Evolutionary conservation across 2,329 filamentous ascomycete species (phyloP), one percentile per base, ranked within the genome.

Genomic region (Venturia carpophila): DNA sequence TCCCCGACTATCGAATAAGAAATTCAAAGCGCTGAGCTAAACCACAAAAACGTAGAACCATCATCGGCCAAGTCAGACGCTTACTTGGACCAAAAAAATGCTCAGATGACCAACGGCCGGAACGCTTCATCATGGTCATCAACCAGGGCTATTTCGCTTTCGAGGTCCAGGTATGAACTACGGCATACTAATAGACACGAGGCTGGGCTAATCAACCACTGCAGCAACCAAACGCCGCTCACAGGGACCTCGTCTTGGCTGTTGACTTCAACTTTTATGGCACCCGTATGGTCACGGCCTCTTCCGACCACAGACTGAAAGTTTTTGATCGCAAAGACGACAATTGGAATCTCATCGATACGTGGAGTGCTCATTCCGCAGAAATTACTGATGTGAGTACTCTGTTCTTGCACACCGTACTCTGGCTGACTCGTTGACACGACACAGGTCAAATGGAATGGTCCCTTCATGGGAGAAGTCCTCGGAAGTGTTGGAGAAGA

Each of bases 191-290:
- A 6, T 37, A 41, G 10, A 34, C 41, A 13, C 41, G n/a, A 41
- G 34, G 7, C n/a, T 13, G 11, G 24, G 43, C 43, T 55, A 11
- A 47, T 39, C 24, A 27, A 84, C 87, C 67, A 11, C 52, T 6
- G 37, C 15, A 58, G 52, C 87, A 39, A n/a, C 30, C 52, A 10
- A 37, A 37, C 19, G 27, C 91, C 74, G 87, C 87, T 70, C 89
- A 92, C 76, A 84, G 86, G 71, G 90, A 95, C 74, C 82, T 94
- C 56, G 89, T 95, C 63, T 87, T 92, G 69, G 88, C 91, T 65
- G 87, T 93, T 67, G 88, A 91, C 69, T 96, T 95, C 82, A 97
- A 97, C 76, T 87, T 87, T 69, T 96, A 96, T 75, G 93, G 92
- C 70, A 92, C 91, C 71, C 90, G 92, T 70, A 92, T 93, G 80